Evolutionary conservation across 331 rosid species (phyloP), one percentile per base, ranked within the genome.

Genomic region (Quercus tomentella): DNA sequence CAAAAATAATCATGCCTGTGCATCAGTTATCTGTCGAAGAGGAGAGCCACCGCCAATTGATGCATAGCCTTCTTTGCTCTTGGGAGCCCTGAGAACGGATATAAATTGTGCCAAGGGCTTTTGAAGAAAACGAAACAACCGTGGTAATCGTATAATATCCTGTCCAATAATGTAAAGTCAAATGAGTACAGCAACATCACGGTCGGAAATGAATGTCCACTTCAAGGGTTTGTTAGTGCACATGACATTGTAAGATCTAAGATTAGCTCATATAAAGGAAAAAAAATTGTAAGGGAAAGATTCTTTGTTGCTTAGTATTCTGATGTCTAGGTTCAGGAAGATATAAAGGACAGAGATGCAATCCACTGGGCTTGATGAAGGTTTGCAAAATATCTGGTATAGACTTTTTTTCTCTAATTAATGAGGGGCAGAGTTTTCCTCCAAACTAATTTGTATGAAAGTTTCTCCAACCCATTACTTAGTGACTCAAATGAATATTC

Each of bases 1-100:
- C 20, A 41, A 37, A 74, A 82, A 35, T 77, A 4, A 22, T 30
- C 89, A 79, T 89, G 89, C 98, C 97, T 94, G 98, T 25, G 89
- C 97, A 83, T 94, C 97, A 77, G 98, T 94, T 65, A 94, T 92
- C 15, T 86, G 88, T 63, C 97, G 89, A 58, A 94, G 91, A 81
- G 98, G 98, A 84, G 98, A 94, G 76, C 98, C 98, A 57, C 98
- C 98, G 25, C 98, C 98, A 83, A 94, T 94, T 68, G 98, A 86
- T 65, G 98, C 98, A 79, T 94, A 94, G 76, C 98, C 98, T 86
- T 94, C 98, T 87, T 88, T 94, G 90, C 97, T 92, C 88, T 94
- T 94, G 2, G 98, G 95, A 37, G 97, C 97, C 80, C 98, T 87
- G 72, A 84, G 57, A 86, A 81, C 89, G 68, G 98, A 94, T 73